A percentile compares a stretch with the other conserved stretches of the same genome.
These are phyloP conservation scores for Komagataella phaffii DNA, from an alignment of 805 yeast species.

Conservation along the genomic window DNA sequence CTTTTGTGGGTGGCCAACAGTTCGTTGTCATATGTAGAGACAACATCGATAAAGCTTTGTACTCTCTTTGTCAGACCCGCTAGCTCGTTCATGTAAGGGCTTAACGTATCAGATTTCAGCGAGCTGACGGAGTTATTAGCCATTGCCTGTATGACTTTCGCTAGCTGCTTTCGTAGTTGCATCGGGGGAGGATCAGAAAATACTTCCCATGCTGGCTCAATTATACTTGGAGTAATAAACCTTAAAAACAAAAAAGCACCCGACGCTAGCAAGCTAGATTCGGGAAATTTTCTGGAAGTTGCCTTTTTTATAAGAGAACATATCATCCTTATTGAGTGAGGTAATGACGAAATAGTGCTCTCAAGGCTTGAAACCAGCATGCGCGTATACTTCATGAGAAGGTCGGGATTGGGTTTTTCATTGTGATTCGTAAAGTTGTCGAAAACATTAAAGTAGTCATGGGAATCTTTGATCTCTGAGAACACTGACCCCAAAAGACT, in stretches of 20 bases:
- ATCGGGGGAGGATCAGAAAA: neutral
- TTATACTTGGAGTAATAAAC: slow-evolving; percentile 79
- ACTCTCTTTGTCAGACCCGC: neutral
- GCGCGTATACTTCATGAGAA: slow-evolving; percentile 29
- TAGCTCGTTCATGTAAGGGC: neutral
- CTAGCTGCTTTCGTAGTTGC: slow-evolving; percentile 30
- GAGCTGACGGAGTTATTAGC: slow-evolving; percentile 68
- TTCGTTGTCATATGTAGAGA: neutral
- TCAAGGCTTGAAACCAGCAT: neutral
- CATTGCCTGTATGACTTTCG: slow-evolving; percentile 73
- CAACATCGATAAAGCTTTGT: neutral
- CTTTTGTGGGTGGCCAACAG: neutral
- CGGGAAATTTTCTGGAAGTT: slow-evolving; percentile 50
- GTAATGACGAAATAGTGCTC: slow-evolving; percentile 22
- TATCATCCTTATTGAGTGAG: slow-evolving; percentile 58
- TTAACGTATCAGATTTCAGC: neutral
- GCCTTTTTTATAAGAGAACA: slow-evolving; percentile 51
- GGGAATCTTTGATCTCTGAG: neutral
- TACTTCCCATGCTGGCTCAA: slow-evolving; percentile 58
- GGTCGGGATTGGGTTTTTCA: slow-evolving; percentile 22
- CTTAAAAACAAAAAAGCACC: slow-evolving; percentile 81
- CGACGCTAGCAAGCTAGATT: slow-evolving; percentile 54
- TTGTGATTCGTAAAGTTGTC: slow-evolving; percentile 17
- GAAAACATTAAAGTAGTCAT: slow-evolving; percentile 1
- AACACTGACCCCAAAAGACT: neutral